phyloP scores from a whole-genome alignment of 2,329 filamentous ascomycete genomes.

The Fusarium guadeloupense region DNA sequence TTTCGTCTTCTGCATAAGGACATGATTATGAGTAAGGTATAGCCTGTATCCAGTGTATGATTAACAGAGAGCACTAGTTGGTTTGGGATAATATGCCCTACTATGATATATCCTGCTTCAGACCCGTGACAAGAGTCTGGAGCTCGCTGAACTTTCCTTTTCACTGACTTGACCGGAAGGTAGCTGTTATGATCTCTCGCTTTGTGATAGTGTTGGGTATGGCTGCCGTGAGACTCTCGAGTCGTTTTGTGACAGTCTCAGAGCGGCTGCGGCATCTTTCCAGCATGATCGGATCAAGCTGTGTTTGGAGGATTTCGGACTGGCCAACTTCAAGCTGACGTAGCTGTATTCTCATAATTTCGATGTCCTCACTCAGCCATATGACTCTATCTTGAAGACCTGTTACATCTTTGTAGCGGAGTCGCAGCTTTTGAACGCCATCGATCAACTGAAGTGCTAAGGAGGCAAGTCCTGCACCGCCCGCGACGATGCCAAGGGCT shows the following conservation, averaged over 20 bases:
- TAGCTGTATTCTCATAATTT: background rate
- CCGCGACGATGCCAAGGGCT: slow-evolving; percentile 1
- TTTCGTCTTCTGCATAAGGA: background rate
- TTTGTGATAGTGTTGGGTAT: background rate
- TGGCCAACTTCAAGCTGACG: background rate
- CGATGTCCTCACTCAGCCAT: background rate
- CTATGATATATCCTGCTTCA: slow-evolving; percentile 1
- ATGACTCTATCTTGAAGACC: background rate
- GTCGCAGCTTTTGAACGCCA: slow-evolving; percentile 1
- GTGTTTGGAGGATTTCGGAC: background rate
- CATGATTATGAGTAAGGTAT: background rate
- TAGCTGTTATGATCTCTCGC: background rate
- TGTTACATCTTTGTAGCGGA: background rate
- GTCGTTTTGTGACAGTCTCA: background rate
- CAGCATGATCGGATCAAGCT: slow-evolving; percentile 9
- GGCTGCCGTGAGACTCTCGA: background rate
- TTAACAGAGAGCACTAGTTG: background rate
- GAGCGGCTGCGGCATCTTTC: background rate
- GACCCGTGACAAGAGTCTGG: background rate
- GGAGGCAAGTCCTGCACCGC: slow-evolving; percentile 17
- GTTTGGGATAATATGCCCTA: background rate
- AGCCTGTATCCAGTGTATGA: background rate
- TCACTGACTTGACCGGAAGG: background rate
- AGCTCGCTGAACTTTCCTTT: slow-evolving; percentile 2
- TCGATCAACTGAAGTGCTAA: slow-evolving; percentile 12